Base-by-base conservation (phyloP, 768 basidiomycete species). In the Tylopilus subfusipes region DNA sequence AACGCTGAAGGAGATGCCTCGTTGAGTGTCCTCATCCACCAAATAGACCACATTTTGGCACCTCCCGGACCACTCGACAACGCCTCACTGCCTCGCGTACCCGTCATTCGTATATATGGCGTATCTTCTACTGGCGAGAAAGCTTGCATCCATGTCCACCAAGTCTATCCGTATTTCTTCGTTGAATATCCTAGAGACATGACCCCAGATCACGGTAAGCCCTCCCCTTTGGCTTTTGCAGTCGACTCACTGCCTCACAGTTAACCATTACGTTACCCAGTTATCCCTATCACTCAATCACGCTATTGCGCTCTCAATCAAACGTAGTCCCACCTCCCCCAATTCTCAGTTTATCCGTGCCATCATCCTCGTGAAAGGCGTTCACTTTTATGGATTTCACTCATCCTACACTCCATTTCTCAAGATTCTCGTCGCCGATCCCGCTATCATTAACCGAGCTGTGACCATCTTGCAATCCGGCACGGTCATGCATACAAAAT, bases 331-430 rank as follows among this genome's bases (percentile, higher is more conserved):
- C 1, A 64, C 77, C 10, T 82, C 82, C 1, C 70, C 73, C 6
- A 79, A 74, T 42, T 79, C 82, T 18, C 81, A 80, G 61, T 86
- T 78, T 64, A 76, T 91, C 54, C 88, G 90, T 14, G 85, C 85
- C 22, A 79, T 97, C 38, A 67, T 92, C 44, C 77, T 95, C 48
- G 90, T 94, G 58, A 98, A 98, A 72, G 97, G 93, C n/a, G 75
- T 93, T 18, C 87, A 89, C 65, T 97, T 98, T 72, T 98, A 98
- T 71, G 95, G 97, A 10, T 98, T 94, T 68, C 88, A 93, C 68
- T 76, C 86, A 12, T 82, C 84, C 25, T 89, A 93, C 63, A 78
- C 80, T 6, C 93, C 93, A 9, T 99, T 90, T 74, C 82, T 98
- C 69, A 98, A 98, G 69, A 80, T 99, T 46, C 75, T 83, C 60